Percentiles rank a stretch among this genome's conserved stretches.
phyloP scores from a whole-genome alignment of 2,329 filamentous ascomycete species.

The Fusarium sp. region DNA sequence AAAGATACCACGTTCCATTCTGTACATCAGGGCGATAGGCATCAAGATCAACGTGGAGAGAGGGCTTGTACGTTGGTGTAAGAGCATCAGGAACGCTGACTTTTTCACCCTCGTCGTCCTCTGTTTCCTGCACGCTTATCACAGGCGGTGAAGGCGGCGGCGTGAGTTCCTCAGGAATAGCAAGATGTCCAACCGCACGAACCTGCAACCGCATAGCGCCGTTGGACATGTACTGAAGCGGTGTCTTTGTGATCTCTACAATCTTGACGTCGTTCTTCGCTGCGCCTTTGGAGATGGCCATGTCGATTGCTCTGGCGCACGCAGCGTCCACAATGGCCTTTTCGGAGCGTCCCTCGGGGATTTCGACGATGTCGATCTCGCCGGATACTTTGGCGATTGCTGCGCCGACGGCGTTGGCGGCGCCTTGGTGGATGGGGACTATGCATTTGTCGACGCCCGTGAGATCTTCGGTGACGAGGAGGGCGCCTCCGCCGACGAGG shows the following conservation, averaged over 20 bases:
- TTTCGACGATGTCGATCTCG: constrained; percentile 64
- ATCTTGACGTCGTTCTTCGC: constrained; percentile 53
- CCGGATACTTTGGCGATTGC: constrained; percentile 68
- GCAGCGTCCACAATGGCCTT: constrained; percentile 55
- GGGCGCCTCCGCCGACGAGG: constrained; percentile 68
- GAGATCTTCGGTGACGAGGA: constrained; percentile 62
- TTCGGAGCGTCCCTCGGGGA: constrained; percentile 54
- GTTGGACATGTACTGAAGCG: constrained; percentile 52
- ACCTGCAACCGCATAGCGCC: constrained; percentile 52
- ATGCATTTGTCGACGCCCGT: constrained; percentile 63
- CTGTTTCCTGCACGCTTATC: constrained; percentile 5
- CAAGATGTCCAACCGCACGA: constrained; percentile 50
- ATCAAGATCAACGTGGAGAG: constrained; percentile 46
- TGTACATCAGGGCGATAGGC: constrained; percentile 49
- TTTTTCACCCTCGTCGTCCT: constrained; percentile 45
- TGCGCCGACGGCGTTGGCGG: constrained; percentile 71
- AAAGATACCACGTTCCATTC: constrained; percentile 51
- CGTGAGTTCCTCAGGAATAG: constrained; percentile 45
- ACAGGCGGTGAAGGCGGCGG: constrained; percentile 39
- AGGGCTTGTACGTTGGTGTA: constrained; percentile 48
- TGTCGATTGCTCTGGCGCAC: constrained; percentile 49
- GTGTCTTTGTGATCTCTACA: constrained; percentile 59
- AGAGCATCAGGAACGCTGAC: constrained; percentile 47
- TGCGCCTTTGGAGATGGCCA: constrained; percentile 50
- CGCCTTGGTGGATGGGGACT: constrained; percentile 63